A percentile compares a stretch with the other conserved stretches of the same genome.
Conservation (phyloP, 2,329 filamentous ascomycete genomes). For the Monilinia fructicola region DNA sequence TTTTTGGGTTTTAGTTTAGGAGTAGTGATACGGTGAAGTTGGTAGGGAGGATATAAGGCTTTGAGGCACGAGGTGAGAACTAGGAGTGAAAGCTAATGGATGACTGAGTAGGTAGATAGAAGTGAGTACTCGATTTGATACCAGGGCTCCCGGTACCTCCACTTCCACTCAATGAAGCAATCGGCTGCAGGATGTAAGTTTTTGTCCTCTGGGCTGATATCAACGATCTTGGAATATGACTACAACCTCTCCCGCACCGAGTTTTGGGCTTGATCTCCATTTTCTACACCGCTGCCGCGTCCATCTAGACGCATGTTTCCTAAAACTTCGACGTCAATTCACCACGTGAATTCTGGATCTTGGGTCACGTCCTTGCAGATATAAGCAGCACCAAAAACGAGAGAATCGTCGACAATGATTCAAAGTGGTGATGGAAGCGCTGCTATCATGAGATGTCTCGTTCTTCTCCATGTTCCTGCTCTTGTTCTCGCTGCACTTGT, state of each 20-base stretch:
- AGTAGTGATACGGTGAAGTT: no score
- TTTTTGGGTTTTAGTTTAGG: no score
- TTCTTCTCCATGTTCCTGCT: background rate
- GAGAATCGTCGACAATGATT: background rate
- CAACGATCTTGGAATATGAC: background rate
- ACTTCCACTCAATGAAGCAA: background rate
- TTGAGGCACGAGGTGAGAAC: background rate
- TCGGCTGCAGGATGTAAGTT: no score
- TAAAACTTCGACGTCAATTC: no score
- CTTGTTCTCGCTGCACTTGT: background rate
- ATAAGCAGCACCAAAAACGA: background rate
- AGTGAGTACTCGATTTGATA: background rate
- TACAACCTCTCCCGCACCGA: background rate
- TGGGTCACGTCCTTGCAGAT: background rate
- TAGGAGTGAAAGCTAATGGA: background rate
- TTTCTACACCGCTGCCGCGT: background rate
- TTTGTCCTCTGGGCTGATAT: background rate
- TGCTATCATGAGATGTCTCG: background rate
- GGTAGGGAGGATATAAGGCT: no score
- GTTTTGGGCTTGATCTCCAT: background rate
- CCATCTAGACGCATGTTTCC: background rate
- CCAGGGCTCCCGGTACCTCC: background rate
- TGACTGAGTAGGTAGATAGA: background rate
- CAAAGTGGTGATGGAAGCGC: no score
- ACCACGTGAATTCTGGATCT: background rate